These are phyloP conservation scores for Combretum micranthum DNA, from an alignment of 345 rosid species.

Conservation along the genomic window DNA sequence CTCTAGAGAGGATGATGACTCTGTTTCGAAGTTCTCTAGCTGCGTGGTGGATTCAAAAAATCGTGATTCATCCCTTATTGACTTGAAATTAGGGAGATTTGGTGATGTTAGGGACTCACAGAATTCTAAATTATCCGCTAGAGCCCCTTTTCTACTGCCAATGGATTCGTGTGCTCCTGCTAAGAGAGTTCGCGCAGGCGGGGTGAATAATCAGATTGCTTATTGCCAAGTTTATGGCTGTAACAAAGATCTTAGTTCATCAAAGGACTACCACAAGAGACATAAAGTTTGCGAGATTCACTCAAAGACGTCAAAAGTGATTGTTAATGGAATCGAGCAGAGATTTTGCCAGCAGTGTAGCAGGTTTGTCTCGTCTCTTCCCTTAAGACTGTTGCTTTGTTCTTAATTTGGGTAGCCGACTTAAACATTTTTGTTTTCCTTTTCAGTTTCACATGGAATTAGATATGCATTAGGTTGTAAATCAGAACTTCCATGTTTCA, in stretches of 20 bases:
- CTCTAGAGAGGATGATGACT: constrained; percentile 22
- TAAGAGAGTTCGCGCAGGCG: constrained; percentile 33
- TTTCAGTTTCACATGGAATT: neutral
- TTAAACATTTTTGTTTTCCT: constrained; percentile 1
- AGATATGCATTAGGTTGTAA: no score
- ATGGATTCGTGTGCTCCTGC: constrained; percentile 16
- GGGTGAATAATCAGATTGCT: constrained; percentile 21
- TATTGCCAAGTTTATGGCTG: constrained; percentile 54
- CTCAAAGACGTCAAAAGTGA: constrained; percentile 46
- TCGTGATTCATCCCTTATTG: constrained; percentile 44
- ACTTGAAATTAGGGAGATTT: constrained; percentile 65
- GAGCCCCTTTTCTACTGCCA: constrained; percentile 14
- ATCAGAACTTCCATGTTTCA: no score
- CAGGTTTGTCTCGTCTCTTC: constrained; percentile 26
- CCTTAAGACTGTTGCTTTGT: neutral
- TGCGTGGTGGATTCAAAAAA: constrained; percentile 28
- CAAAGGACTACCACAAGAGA: constrained; percentile 53
- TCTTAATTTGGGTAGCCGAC: neutral
- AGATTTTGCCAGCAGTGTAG: constrained; percentile 67
- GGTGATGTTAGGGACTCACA: constrained; percentile 28
- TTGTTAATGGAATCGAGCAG: constrained; percentile 46
- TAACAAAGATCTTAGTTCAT: constrained; percentile 43
- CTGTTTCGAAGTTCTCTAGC: constrained; percentile 34
- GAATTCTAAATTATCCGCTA: constrained; percentile 13
- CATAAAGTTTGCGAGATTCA: constrained; percentile 55